Evolutionary conservation across 2,329 filamentous ascomycete species (phyloP).

Genomic region (Decorospora gaudefroyi): DNA sequence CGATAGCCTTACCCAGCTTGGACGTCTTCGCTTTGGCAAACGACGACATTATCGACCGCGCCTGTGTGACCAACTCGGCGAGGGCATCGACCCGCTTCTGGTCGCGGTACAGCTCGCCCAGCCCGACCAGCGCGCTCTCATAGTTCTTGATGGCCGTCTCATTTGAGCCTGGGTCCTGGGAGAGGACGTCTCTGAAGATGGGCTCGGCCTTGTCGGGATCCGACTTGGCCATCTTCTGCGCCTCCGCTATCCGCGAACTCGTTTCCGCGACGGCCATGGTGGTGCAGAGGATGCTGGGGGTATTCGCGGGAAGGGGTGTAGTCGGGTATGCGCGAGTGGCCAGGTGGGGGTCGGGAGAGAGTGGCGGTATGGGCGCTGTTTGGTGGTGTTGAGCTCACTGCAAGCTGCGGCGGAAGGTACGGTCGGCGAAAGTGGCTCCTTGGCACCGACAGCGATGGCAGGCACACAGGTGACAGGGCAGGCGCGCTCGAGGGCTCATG

Average conservation of each 20-base stretch:
- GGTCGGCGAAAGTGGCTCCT: constrained; percentile 14
- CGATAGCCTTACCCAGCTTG: constrained; percentile 75
- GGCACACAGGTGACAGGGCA: not conserved
- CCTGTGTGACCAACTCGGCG: constrained; percentile 86
- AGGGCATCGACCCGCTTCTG: constrained; percentile 82
- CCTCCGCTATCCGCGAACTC: constrained; percentile 78
- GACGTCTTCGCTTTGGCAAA: constrained; percentile 99
- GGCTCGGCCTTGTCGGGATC: constrained; percentile 83
- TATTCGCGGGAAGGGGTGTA: not conserved
- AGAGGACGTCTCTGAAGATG: constrained; percentile 87
- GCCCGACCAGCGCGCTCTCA: constrained; percentile 81
- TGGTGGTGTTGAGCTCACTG: constrained; percentile 20
- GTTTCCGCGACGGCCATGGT: constrained; percentile 52
- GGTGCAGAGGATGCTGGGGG: constrained; percentile 5
- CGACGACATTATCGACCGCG: constrained; percentile 86
- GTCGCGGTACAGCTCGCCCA: constrained; percentile 92
- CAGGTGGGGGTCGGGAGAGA: constrained; percentile 7
- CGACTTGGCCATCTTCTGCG: constrained; percentile 78
- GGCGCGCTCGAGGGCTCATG: constrained; percentile 7
- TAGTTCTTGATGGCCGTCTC: constrained; percentile 90
- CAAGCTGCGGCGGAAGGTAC: constrained; percentile 14
- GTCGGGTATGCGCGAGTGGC: constrained; percentile 2
- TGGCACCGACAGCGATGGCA: not conserved
- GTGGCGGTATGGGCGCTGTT: constrained; percentile 13
- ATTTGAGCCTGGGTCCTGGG: constrained; percentile 79